phyloP scores from a whole-genome alignment of 2,329 filamentous ascomycete species.

The Pseudogymnoascus sp. region DNA sequence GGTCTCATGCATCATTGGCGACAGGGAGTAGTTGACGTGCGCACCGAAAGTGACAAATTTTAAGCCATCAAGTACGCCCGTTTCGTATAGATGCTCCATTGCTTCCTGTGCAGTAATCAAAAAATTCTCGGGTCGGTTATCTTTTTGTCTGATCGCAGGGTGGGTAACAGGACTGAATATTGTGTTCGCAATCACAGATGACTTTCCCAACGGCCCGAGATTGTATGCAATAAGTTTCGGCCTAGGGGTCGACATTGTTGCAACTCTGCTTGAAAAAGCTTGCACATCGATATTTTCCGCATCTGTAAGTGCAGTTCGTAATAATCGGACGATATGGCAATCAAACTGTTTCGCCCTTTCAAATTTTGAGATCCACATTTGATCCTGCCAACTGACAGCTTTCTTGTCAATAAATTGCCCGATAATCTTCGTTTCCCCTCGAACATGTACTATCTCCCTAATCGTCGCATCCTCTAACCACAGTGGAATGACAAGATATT shows the following conservation, averaged over 20 bases:
- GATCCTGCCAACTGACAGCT: not conserved
- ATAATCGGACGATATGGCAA: conserved; percentile 38
- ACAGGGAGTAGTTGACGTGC: conserved; percentile 61
- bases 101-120: conserved; percentile 36
- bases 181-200: conserved; percentile 49
- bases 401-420: not conserved
- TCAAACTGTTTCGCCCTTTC: not conserved
- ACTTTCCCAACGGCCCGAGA: conserved; percentile 44
- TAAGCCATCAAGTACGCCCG: conserved; percentile 58
- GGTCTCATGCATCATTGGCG: conserved; percentile 65
- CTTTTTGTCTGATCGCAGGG: conserved; percentile 29
- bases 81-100: conserved; percentile 54
- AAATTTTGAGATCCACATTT: conserved; percentile 1
- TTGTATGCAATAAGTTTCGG: conserved; percentile 43
- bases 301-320: conserved; percentile 31
- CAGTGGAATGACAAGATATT: conserved; percentile 43
- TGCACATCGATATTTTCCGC: conserved; percentile 23
- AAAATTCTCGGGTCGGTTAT: not conserved
- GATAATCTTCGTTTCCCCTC: not conserved
- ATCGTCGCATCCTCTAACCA: not conserved
- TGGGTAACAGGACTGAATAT: conserved; percentile 49
- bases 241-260: not conserved
- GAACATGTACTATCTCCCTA: not conserved
- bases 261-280: not conserved
- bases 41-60: conserved; percentile 63